Conservation (phyloP, 2,329 filamentous ascomycete species). For the Aspergillus pseudoterreus region DNA sequence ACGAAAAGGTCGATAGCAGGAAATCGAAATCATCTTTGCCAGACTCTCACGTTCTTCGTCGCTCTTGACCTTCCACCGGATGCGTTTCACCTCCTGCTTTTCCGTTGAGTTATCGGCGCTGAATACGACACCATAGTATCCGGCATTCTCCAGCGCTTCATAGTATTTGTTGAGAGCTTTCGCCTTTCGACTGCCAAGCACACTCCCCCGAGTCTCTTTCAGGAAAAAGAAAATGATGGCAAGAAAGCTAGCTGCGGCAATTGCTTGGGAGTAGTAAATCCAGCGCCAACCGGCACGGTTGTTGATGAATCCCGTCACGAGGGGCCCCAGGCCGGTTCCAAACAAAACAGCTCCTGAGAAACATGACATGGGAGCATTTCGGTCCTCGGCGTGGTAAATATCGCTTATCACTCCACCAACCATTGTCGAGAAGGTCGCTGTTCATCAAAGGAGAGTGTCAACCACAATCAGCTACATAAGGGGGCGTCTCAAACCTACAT, state of each 20-base stretch:
- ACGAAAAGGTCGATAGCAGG: conserved; percentile 68
- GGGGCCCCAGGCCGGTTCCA: conserved; percentile 71
- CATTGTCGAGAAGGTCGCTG: conserved; percentile 69
- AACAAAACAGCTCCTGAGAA: conserved; percentile 71
- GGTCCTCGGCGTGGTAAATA: conserved; percentile 68
- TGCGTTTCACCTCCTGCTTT: conserved; percentile 43
- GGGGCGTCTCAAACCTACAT: conserved; percentile 47
- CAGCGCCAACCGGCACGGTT: conserved; percentile 68
- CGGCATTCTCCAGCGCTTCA: conserved; percentile 61
- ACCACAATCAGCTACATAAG: not conserved
- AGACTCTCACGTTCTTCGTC: conserved; percentile 70
- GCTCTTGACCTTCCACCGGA: conserved; percentile 71
- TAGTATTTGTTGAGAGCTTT: conserved; percentile 72
- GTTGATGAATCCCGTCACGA: conserved; percentile 66
- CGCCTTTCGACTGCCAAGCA: conserved; percentile 71
- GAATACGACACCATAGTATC: conserved; percentile 53
- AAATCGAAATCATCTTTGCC: conserved; percentile 64
- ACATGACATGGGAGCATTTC: conserved; percentile 82
- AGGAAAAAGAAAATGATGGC: conserved; percentile 63
- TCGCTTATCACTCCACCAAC: conserved; percentile 82
- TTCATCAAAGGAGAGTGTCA: not conserved
- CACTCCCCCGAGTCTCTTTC: conserved; percentile 73
- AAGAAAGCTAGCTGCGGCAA: conserved; percentile 61
- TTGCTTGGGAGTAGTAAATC: conserved; percentile 80
- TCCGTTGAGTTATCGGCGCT: conserved; percentile 20